Evolutionary conservation across 345 rosid species (phyloP).

Genomic region (Gossypium bickii): DNA sequence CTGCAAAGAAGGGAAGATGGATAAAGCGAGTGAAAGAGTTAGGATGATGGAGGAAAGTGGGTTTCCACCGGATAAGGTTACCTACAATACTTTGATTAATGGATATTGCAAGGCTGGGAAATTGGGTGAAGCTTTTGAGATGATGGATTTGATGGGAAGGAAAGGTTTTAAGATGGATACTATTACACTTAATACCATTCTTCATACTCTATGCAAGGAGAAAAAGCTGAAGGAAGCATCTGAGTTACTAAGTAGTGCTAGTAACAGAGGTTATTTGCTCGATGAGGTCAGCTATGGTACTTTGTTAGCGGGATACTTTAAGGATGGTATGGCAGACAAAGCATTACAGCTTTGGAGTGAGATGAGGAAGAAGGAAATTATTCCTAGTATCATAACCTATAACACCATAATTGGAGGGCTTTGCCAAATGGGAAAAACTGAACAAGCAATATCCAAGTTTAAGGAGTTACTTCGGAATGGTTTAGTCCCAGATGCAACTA

Average conservation of each 20-base stretch:
- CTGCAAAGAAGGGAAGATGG: slow-evolving; percentile 66
- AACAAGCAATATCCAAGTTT: slow-evolving; percentile 57
- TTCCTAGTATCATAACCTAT: slow-evolving; percentile 60
- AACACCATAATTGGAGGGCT: slow-evolving; percentile 67
- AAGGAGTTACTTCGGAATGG: slow-evolving; percentile 63
- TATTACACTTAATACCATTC: slow-evolving; percentile 65
- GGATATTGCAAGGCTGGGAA: slow-evolving; percentile 61
- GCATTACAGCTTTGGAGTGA: slow-evolving; percentile 76
- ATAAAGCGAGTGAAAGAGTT: slow-evolving; percentile 44
- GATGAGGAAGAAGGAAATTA: slow-evolving; percentile 64
- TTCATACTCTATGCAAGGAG: slow-evolving; percentile 55
- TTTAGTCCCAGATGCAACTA: slow-evolving; percentile 58
- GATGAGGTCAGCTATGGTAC: slow-evolving; percentile 84
- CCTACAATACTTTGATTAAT: slow-evolving; percentile 64
- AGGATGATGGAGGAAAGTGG: slow-evolving; percentile 57
- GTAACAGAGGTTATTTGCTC: slow-evolving; percentile 58
- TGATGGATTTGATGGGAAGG: slow-evolving; percentile 69
- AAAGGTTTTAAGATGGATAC: slow-evolving; percentile 70
- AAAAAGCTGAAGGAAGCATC: slow-evolving; percentile 56
- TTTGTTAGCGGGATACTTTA: slow-evolving; percentile 60
- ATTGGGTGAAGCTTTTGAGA: slow-evolving; percentile 53
- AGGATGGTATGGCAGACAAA: slow-evolving; percentile 37
- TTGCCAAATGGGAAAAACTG: slow-evolving; percentile 60
- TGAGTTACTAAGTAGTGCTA: slow-evolving; percentile 46
- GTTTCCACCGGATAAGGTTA: slow-evolving; percentile 51